Base-by-base conservation (phyloP, 78 protist genomes). In the Dictyostelium intermedium region DNA sequence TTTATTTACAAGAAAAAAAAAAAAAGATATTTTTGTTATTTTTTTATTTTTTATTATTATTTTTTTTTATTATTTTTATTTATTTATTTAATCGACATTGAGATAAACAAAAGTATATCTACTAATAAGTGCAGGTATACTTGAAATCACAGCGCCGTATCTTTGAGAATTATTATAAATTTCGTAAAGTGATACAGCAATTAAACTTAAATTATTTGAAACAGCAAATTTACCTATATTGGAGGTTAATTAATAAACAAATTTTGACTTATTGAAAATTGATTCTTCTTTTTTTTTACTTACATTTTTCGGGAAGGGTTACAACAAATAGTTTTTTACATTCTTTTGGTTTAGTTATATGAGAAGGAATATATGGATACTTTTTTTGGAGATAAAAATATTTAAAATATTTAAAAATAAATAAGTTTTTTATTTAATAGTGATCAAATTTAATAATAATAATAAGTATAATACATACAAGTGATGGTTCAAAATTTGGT, bases 311-410 rank as follows among this genome's bases (percentile, higher is more conserved):
- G 0, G 98, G 98, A 14, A 97, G 84, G 35, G 91, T 92, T 13
- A 97, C 95, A 66, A 97, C 81, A 74, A 86, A 93, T 1, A 97
- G 50, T 66, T 93, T 96, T 91, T 85, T 92, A 73, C 91, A 91
- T 84, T 96, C 98, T 79, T 97, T 97, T 56, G 97, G 98, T 72
- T 87, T 92, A 4, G 98, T 83, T 25, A 96, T 95, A 89, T 97
- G 98, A 32, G 96, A 93, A 23, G 97, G 97, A 20, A 82, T 61
- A 92, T 97, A 97, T 43, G 98, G 98, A 74, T 94, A 97, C 97
- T 89, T 53, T 69, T 32, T 32, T 16, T 50, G 5, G 7, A 45
- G 7, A 45, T 8, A 45, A 45, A 45, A 45, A 45, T n/a, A n/a
- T n/a, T n/a, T n/a, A 45, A 45, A 45, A 45, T 1, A 45, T 8